Percentiles rank a stretch among this genome's conserved stretches.
These are phyloP conservation scores for Rubia tinctorum DNA, from an alignment of 305 asterid genomes.

Conservation along the genomic window DNA sequence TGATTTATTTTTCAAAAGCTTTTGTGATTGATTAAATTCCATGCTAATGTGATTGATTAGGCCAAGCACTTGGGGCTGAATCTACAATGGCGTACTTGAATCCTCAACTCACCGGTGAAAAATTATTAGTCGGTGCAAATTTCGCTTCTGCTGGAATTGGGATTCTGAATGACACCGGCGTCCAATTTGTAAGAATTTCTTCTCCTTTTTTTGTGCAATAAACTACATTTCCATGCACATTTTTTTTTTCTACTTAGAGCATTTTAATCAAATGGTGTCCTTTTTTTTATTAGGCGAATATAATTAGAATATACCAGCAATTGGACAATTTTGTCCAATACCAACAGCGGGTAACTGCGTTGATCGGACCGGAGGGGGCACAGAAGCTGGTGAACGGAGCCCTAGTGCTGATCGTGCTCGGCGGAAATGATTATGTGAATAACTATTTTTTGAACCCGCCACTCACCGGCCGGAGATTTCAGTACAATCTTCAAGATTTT, in stretches of 20 bases:
- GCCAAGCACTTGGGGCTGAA: conserved; percentile 61
- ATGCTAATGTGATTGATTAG: conserved; percentile 23
- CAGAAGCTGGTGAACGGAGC: conserved; percentile 36
- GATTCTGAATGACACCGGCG: conserved; percentile 75
- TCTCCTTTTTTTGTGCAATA: not conserved
- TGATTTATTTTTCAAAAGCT: not conserved
- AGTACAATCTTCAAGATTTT: conserved; percentile 34
- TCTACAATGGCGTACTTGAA: conserved; percentile 61
- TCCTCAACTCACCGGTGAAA: conserved; percentile 51
- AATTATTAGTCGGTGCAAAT: conserved; percentile 69
- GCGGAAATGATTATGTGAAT: conserved; percentile 64
- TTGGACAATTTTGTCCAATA: conserved; percentile 32
- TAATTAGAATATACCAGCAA: conserved; percentile 38
- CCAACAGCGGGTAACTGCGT: conserved; percentile 31
- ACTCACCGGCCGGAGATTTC: conserved; percentile 33
- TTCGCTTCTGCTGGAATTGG: conserved; percentile 91
- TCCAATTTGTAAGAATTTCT: conserved; percentile 56
- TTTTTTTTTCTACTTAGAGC: not conserved
- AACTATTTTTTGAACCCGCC: conserved; percentile 48
- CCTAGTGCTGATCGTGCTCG: conserved; percentile 44
- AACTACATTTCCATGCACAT: not conserved
- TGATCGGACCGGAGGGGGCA: conserved; percentile 37
- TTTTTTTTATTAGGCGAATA: conserved; percentile 31
- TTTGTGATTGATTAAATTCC: not conserved
- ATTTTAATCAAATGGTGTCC: not conserved